These are phyloP conservation scores for Vinca minor DNA, from an alignment of 257 asterid species.

Conservation along the genomic window DNA sequence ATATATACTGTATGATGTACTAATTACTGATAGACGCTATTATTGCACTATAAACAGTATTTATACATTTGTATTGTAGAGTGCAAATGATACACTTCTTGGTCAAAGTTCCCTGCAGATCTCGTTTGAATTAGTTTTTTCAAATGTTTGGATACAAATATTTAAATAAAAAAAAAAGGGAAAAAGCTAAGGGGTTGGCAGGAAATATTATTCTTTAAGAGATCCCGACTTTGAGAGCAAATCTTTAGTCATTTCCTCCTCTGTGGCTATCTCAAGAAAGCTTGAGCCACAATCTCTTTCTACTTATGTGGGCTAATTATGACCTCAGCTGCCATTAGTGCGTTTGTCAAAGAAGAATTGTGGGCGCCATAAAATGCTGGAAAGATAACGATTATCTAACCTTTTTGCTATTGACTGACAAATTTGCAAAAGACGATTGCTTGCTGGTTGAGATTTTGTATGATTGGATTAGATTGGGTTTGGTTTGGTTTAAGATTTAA, in stretches of 20 bases:
- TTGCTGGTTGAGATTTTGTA: not conserved
- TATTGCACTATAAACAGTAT: too few relatives aligned
- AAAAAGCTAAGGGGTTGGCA: not conserved
- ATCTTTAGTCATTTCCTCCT: not conserved
- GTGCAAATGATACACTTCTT: too few relatives aligned
- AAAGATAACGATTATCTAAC: not conserved
- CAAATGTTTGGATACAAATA: not conserved
- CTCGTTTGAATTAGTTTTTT: too few relatives aligned
- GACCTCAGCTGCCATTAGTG: not conserved
- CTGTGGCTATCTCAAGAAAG: too few relatives aligned
- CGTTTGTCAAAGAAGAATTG: too few relatives aligned
- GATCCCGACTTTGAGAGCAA: not conserved
- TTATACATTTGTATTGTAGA: too few relatives aligned
- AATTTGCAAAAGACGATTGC: not conserved
- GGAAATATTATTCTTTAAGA: not conserved
- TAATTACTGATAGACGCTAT: too few relatives aligned
- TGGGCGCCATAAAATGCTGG: slow-evolving; percentile 5
- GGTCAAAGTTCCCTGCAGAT: too few relatives aligned
- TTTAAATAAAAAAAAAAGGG: not conserved
- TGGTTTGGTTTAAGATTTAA: too few relatives aligned
- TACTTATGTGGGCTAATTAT: not conserved
- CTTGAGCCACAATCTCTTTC: too few relatives aligned
- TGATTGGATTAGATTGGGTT: not conserved
- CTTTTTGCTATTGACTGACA: not conserved
- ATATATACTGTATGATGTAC: not conserved